Conservation (phyloP, 257 asterid species). For the Striga asiatica region DNA sequence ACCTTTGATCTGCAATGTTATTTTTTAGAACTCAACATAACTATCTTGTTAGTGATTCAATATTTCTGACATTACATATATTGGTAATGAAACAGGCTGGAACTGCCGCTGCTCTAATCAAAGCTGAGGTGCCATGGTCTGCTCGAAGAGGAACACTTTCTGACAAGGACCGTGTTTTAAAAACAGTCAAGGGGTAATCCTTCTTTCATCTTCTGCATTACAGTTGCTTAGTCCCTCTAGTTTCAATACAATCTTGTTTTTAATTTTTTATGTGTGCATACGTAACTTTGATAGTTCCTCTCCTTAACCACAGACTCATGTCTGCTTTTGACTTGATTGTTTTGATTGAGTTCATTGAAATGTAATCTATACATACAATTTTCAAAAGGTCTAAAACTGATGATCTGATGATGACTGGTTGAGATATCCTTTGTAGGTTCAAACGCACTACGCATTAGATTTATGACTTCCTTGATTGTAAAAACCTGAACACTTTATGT, state of each 20-base stretch:
- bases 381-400: too few relatives aligned
- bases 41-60: neutral
- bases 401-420: too few relatives aligned
- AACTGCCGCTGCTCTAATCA: constrained; percentile 65
- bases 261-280: neutral
- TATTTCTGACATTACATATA: constrained; percentile 8
- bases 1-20: neutral
- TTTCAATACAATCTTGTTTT: neutral
- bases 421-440: neutral
- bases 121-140: constrained; percentile 98
- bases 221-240: neutral
- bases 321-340: neutral
- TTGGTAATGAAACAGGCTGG: constrained; percentile 41
- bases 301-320: neutral
- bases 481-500: neutral
- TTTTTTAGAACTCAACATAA: neutral
- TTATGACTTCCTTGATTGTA: neutral
- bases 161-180: constrained; percentile 75
- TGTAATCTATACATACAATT: neutral
- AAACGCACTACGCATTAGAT: neutral
- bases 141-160: constrained; percentile 71
- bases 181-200: constrained; percentile 84
- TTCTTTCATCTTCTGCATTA: neutral
- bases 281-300: neutral
- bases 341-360: constrained; percentile 4